phyloP scores from a whole-genome alignment of 2,329 filamentous ascomycete species.

The Fusarium fracticaudum region DNA sequence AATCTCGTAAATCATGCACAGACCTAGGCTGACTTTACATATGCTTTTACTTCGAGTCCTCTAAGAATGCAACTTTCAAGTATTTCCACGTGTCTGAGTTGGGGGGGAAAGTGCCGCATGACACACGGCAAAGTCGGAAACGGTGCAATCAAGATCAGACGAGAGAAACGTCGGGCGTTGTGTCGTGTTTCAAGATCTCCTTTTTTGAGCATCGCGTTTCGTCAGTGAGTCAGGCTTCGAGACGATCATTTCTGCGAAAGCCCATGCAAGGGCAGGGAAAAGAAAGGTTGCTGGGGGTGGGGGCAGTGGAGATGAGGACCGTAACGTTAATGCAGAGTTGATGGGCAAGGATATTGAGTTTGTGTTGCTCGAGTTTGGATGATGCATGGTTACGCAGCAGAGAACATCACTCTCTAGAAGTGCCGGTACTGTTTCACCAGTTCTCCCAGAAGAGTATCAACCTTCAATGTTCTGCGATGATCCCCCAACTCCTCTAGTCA shows the following conservation, averaged over 20 bases:
- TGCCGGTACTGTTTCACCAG: neutral
- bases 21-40: neutral
- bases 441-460: neutral
- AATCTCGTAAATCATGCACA: neutral
- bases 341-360: slow-evolving; percentile 1
- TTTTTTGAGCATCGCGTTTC: slow-evolving; percentile 9
- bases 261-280: slow-evolving; percentile 19
- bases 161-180: slow-evolving; percentile 5
- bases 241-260: neutral
- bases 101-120: neutral
- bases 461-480: neutral
- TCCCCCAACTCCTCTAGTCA: neutral
- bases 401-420: neutral
- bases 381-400: slow-evolving; percentile 7
- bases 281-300: slow-evolving; percentile 8
- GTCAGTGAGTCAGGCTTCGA: slow-evolving; percentile 4
- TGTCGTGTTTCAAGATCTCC: slow-evolving; percentile 37
- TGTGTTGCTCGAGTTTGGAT: neutral
- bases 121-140: neutral
- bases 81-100: slow-evolving; percentile 20
- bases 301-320: neutral
- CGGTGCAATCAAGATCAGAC: slow-evolving; percentile 12
- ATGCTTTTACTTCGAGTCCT: neutral
- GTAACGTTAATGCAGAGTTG: slow-evolving; percentile 32
- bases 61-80: neutral